Evolutionary conservation across 352 stramenopile genomes (phyloP), one percentile per base, ranked within the genome.

Genomic region (Phytophthora ohioensis): DNA sequence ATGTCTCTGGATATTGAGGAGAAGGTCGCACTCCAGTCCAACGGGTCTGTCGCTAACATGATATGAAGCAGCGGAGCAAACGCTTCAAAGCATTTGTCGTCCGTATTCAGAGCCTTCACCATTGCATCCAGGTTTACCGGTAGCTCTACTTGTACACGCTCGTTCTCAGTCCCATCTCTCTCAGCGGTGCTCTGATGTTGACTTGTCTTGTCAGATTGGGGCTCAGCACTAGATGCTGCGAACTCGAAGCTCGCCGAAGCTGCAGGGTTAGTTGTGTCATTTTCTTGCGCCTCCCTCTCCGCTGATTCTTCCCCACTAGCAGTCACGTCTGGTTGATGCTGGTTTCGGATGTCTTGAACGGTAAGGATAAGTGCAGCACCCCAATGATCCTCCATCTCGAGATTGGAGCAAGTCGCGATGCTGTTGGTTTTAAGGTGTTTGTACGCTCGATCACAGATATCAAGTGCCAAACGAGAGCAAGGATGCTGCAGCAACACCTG

Each of bases 1-100:
- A 45, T 21, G 12, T 8, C 3, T 27, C 21, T 46, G 21, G 21
- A 13, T 27, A 13, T 46, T 46, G 21, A 6, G 13, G 55, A 34
- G 38, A 82, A 64, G 13, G 34, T 71, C n/a, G 65, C 51, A 6
- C 63, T 57, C 65, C 69, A 81, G 32, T 78, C 54, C 4, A 78
- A 35, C 4, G 73, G 73, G 32, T 81, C 70, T 6, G 47, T 59
- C 4, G 76, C 41, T n/a, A 84, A 27, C n/a, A 74, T 61, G 3
- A 87, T 65, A 11, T 83, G 71, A 41, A 83, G 64, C 12, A 87
- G 60, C 17, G 70, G 35, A 31, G 73, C 59, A 53, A 88, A 85
- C 30, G 80, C 79, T 41, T 80, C 57, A 12, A 87, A 74, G 31
- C 80, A 87, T 27, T 66, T 54, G 15, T 67, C 41, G 6, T 68